Evolutionary conservation across 139 green algal species (phyloP), one percentile per base, ranked within the genome.

Genomic region (Haematococcus lacustris): DNA sequence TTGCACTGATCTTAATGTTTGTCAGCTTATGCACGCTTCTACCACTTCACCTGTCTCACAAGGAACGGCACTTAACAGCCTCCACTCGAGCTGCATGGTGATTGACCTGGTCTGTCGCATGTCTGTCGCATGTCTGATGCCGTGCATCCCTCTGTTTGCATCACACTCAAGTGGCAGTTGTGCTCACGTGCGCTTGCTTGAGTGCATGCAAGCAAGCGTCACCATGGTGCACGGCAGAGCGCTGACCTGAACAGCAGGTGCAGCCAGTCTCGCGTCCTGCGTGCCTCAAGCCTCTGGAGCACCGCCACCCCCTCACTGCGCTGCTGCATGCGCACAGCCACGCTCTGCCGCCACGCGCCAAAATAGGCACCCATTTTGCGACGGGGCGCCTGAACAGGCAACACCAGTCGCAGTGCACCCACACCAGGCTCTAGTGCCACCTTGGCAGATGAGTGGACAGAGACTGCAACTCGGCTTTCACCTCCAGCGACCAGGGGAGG

Each of bases 201-300:
- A n/a, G n/a, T n/a, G n/a, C n/a, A n/a, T n/a, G n/a, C n/a, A n/a
- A n/a, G n/a, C n/a, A n/a, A n/a, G n/a, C n/a, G n/a, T n/a, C n/a
- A n/a, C n/a, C n/a, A n/a, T n/a, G n/a, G n/a, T n/a, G n/a, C n/a
- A n/a, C n/a, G n/a, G n/a, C 9, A 65, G 13, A 34, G 3, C 13
- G 1, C 71, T 0, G 66, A 81, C 76, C 76, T 74, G 71, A 81
- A 77, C 66, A 81, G 64, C 57, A 77, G 60, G 39, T 71, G 76
- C 59, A 77, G 37, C 23, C 57, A 71, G 57, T 74, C 70, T 28
- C 37, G 9, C 41, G 71, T 65, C 21, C 71, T 71, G 34, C 64
- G 41, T 4, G 13, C 34, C 65, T 77, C 71, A 66, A 77, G 74
- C 17, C 60, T 53, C 6, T 26, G 43, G 66, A 81, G 71, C 53